Evolutionary conservation across 2,329 filamentous ascomycete species (phyloP), one percentile per base, ranked within the genome.

Genomic region (Trematosphaeria pertusa): DNA sequence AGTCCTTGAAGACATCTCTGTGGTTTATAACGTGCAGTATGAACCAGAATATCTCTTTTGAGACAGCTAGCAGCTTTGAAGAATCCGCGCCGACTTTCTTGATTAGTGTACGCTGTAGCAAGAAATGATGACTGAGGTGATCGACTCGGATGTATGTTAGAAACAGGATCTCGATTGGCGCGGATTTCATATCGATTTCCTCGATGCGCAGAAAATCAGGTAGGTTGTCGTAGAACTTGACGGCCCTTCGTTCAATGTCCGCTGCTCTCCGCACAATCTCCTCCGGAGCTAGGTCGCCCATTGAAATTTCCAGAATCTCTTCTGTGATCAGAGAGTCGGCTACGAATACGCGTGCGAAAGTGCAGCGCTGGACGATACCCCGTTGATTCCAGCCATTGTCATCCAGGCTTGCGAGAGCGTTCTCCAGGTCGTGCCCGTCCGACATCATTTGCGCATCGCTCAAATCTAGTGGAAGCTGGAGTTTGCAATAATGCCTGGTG

Each of bases 301-400:
- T 65, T 0, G 81, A 81, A 17, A 85, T 72, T 51, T 85, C 80
- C 4, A 86, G 72, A 4, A 86, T 77, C 37, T 86, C 82, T 50
- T 86, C 83, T 2, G 80, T 73, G 6, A 86, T 73, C 0, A 63
- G 45, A 4, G 78, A 76, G 26, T 85, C 73, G 9, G 76, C 71
- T 1, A 73, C 72, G 34, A 77, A 76, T 0, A 79, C 75, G 19
- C 82, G 71, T 0, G 71, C 57, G 43, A 77, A 73, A 0, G 81
- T 83, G 0, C 73, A 70, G 0, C 76, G 60, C 15, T 76, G 69
- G 0, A 82, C 55, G 0, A 65, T 59, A 0, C 77, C 78, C 1
- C 70, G 58, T 0, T 71, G 75, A 24, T 81, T 82, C 80, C 81
- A 85, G 0, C 82, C 82, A 28, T 77, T 65, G 0, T 62, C 50